A percentile compares a stretch with the other conserved stretches of the same genome.
phyloP scores from a whole-genome alignment of 2,329 filamentous ascomycete species.

The Ilyonectria mors-panacis region DNA sequence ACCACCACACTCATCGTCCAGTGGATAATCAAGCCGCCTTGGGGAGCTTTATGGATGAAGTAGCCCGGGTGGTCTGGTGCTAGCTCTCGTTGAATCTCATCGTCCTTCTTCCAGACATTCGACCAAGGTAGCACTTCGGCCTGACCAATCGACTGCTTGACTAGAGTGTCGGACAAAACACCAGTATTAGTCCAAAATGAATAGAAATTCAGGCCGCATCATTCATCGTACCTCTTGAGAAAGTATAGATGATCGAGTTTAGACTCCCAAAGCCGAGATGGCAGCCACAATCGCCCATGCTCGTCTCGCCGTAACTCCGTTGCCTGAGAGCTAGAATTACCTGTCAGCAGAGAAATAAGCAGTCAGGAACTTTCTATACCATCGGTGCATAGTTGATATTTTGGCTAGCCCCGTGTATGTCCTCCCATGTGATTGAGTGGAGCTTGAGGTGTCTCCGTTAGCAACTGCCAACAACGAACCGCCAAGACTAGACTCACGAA shows the following conservation, averaged over 20 bases:
- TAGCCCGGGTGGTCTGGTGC: background rate
- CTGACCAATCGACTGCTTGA: constrained; percentile 18
- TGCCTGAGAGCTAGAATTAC: background rate
- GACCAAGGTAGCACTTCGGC: constrained; percentile 16
- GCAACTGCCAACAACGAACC: fast-evolving
- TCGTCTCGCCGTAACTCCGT: background rate
- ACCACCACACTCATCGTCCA: constrained; percentile 11
- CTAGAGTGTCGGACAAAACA: background rate
- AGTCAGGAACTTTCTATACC: constrained; percentile 2
- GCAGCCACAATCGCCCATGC: constrained; percentile 14
- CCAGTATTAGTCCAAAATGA: background rate
- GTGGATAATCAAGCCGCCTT: constrained; percentile 8
- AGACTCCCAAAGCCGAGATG: constrained; percentile 15
- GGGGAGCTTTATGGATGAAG: constrained; percentile 7
- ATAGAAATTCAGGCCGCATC: background rate
- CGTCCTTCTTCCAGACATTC: constrained; percentile 10
- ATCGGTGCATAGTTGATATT: constrained; percentile 14
- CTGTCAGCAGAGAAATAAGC: background rate
- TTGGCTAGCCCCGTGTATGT: background rate
- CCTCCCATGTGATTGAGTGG: background rate
- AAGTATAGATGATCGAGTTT: constrained; percentile 20
- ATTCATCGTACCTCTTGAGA: constrained; percentile 5
- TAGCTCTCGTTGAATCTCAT: background rate
- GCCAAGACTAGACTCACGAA: constrained; percentile 1
- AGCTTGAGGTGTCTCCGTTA: constrained; percentile 1